Evolutionary conservation across 805 yeast species (phyloP).

Genomic region (Metschnikowia lachancei): DNA sequence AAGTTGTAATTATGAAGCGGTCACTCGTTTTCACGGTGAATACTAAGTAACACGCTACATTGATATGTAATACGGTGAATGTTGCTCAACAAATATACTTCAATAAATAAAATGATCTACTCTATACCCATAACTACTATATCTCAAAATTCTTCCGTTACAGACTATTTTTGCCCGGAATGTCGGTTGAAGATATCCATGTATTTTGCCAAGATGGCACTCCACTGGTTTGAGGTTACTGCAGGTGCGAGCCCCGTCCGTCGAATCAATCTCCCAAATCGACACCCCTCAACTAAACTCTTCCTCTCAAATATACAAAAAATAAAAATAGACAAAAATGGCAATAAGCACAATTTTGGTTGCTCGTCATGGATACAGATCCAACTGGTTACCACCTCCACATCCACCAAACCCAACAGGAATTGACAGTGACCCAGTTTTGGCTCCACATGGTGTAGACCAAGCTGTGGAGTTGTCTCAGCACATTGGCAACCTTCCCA

Average conservation of each 20-base stretch:
- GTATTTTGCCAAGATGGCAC: not conserved
- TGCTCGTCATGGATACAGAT: constrained; percentile 85
- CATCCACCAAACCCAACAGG: constrained; percentile 85
- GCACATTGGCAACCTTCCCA: constrained; percentile 44
- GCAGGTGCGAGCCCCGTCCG: constrained; percentile 8
- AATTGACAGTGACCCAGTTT: constrained; percentile 81
- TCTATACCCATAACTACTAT: too few species aligned
- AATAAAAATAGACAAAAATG: constrained; percentile 20
- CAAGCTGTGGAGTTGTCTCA: constrained; percentile 81
- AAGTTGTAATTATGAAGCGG: too few species aligned
- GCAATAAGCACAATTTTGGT: constrained; percentile 58
- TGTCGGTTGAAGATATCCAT: too few species aligned
- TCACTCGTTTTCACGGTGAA: too few species aligned
- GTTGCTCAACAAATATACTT: too few species aligned
- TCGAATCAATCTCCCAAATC: not conserved
- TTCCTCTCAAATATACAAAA: not conserved
- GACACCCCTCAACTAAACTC: not conserved
- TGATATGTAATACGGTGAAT: too few species aligned
- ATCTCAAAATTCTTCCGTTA: too few species aligned
- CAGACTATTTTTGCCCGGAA: too few species aligned
- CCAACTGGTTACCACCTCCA: constrained; percentile 78
- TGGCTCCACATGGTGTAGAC: constrained; percentile 83
- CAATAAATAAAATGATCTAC: too few species aligned
- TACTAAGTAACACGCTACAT: too few species aligned
- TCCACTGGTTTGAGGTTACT: constrained; percentile 1